phyloP scores from a whole-genome alignment of 768 basidiomycete species.

The Neoboletus subvelutipes region DNA sequence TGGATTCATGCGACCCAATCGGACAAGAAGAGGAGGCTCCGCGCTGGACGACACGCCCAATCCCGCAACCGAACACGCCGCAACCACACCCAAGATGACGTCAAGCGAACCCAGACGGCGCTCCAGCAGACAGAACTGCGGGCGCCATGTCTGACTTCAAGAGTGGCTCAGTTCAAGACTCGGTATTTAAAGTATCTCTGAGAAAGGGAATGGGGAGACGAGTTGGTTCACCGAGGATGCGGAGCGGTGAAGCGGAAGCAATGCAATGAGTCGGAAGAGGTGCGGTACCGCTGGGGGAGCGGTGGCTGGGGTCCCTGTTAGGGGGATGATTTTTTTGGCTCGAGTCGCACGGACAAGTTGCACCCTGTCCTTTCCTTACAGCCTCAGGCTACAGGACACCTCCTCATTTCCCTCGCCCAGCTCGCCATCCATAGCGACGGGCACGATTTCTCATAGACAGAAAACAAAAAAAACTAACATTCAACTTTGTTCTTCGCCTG shows the following conservation, averaged over 20 bases:
- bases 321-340: slow-evolving; percentile 32
- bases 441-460: slow-evolving; percentile 39
- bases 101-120: background rate
- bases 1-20: background rate
- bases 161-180: background rate
- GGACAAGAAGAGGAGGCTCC: background rate
- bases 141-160: background rate
- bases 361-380: slow-evolving; percentile 39
- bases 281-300: slow-evolving; percentile 17
- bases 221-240: background rate
- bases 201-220: no score
- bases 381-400: slow-evolving; percentile 39
- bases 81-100: background rate
- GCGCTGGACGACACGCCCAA: background rate
- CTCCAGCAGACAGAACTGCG: background rate
- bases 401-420: slow-evolving; percentile 24
- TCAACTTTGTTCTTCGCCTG: slow-evolving; percentile 73
- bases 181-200: background rate
- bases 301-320: slow-evolving; percentile 28
- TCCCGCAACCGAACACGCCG: slow-evolving; percentile 10
- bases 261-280: background rate
- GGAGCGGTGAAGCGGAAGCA: background rate
- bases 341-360: slow-evolving; percentile 33
- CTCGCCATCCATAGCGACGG: slow-evolving; percentile 40
- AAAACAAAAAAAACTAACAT: slow-evolving; percentile 33